Evolutionary conservation across 176 grass and related monocot genomes (phyloP).

Genomic region (Themeda triandra): DNA sequence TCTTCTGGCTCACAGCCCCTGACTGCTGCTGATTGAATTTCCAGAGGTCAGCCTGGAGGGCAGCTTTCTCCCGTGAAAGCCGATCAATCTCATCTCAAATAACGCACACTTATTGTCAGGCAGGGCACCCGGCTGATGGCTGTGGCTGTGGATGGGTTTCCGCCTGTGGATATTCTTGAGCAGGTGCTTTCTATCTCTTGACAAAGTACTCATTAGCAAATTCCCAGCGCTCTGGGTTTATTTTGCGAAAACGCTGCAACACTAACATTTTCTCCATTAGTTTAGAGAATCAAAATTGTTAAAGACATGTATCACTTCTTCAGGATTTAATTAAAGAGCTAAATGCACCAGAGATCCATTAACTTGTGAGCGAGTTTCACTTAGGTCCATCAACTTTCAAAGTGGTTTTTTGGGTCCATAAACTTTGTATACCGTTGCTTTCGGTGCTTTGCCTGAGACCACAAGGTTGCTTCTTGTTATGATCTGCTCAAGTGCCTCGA

Average conservation of each 20-base stretch:
- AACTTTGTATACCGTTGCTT: no score
- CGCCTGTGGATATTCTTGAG: conserved; percentile 88
- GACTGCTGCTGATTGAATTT: conserved; percentile 72
- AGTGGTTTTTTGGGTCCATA: no score
- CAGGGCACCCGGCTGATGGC: conserved; percentile 48
- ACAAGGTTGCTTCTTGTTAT: no score
- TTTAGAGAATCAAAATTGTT: conserved; percentile 1
- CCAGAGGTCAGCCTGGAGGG: conserved; percentile 57
- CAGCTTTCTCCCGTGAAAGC: conserved; percentile 58
- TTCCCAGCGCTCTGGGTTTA: conserved; percentile 93
- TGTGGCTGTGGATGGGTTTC: conserved; percentile 97
- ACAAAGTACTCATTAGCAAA: conserved; percentile 83
- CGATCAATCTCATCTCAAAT: conserved; percentile 95
- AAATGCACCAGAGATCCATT: no score
- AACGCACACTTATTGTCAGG: conserved; percentile 56
- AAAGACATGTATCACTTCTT: background rate
- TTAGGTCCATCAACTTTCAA: no score
- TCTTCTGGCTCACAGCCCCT: conserved; percentile 64
- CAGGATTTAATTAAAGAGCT: conserved; percentile 15
- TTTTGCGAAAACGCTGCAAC: conserved; percentile 87
- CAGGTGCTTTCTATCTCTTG: conserved; percentile 81
- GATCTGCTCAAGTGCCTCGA: no score
- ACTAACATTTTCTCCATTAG: background rate
- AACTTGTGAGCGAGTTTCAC: no score
- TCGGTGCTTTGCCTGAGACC: no score